Base-by-base conservation (phyloP, 2,329 filamentous ascomycete genomes). In the Trichoderma breve region DNA sequence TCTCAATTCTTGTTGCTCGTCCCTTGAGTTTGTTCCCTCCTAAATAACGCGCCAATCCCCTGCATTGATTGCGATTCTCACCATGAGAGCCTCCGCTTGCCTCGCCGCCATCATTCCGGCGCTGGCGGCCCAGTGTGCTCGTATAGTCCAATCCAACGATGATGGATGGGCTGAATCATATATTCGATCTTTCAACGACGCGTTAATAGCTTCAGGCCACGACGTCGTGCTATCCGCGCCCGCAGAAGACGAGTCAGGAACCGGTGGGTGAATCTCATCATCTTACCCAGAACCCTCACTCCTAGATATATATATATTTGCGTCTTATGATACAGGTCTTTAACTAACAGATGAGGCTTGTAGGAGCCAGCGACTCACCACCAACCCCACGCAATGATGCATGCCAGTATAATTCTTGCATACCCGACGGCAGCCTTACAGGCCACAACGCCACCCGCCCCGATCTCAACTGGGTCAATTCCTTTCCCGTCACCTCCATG, bases 161-260 rank as follows among this genome's bases (percentile, higher is more conserved):
- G 91, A 93, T 77, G 91, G 91, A 39, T 93, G 91, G 91, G 90
- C 91, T 6, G 91, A 92, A 81, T 85, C 86, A 53, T 92, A 93
- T 76, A 81, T 91, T 64, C 87, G 91, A 18, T 84, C 85, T 0
- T 82, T 92, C 66, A 88, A 91, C 80, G 80, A 88, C 67, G 83
- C 84, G 14, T 81, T 93, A 53, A 84, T 81, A 11, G 80, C 80
- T 2, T 85, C 87, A 2, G 89, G 88, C 0, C 87, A 92, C 75
- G 83, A 88, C 11, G 88, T 89, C 9, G 83, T 93, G 11, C 83
- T 93, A 6, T 92, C 90, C 0, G 89, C 84, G 0, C 91, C 91
- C 0, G 90, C 91, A 0, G 86, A 91, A 70, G 88, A 92, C 79
- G 81, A 91, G 78, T 92, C 90, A 18, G 91, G 89, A 62, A 85